These are phyloP conservation scores for Acacia concinna DNA, from an alignment of 331 rosid genomes.

Conservation along the genomic window DNA sequence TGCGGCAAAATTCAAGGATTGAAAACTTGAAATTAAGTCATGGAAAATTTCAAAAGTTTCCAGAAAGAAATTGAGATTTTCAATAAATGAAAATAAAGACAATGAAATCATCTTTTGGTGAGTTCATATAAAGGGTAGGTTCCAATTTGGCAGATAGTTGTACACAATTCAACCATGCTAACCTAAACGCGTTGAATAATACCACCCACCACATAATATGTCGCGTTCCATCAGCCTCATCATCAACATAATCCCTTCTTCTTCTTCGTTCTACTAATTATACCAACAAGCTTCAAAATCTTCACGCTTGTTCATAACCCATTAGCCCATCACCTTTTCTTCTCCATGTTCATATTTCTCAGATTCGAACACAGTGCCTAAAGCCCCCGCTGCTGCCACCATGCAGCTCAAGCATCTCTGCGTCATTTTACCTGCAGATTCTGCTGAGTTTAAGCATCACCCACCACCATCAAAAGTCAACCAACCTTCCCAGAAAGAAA, in stretches of 20 bases:
- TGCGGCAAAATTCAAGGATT: neutral
- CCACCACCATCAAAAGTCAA: slow-evolving; percentile 22
- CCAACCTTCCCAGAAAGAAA: slow-evolving; percentile 34
- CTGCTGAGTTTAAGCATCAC: slow-evolving; percentile 40
- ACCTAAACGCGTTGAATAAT: slow-evolving; percentile 54
- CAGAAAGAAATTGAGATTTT: slow-evolving; percentile 12
- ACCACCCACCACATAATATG: slow-evolving; percentile 19
- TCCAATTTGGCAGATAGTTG: slow-evolving; percentile 39
- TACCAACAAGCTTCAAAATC: slow-evolving; percentile 21
- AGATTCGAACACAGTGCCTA: neutral
- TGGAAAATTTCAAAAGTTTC: neutral
- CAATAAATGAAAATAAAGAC: neutral
- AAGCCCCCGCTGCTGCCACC: neutral
- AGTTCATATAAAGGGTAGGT: slow-evolving; percentile 41
- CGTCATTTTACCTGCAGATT: slow-evolving; percentile 59
- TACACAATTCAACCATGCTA: slow-evolving; percentile 52
- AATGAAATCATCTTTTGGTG: slow-evolving; percentile 1
- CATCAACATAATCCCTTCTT: neutral
- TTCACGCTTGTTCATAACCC: slow-evolving; percentile 1
- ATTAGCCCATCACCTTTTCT: neutral
- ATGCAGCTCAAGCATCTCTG: slow-evolving; percentile 67
- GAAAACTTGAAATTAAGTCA: neutral
- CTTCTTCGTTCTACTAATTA: slow-evolving; percentile 4
- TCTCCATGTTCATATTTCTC: slow-evolving; percentile 34
- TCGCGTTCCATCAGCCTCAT: slow-evolving; percentile 7